phyloP scores from a whole-genome alignment of 106 monocot species.

The Hemerocallis citrina region DNA sequence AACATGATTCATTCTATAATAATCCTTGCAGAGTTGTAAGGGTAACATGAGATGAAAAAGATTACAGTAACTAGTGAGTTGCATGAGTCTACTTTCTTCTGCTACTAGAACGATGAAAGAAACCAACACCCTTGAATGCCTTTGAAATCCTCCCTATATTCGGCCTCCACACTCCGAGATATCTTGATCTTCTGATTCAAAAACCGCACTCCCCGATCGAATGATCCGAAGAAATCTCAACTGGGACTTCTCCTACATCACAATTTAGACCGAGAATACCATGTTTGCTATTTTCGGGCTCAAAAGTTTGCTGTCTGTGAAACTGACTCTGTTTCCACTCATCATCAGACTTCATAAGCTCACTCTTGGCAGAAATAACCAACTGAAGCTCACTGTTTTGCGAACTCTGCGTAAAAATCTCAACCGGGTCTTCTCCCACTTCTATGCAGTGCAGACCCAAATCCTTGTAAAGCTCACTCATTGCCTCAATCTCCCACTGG shows the following conservation, averaged over 20 bases:
- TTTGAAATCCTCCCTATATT: constrained; percentile 54
- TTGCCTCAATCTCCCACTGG: constrained; percentile 5
- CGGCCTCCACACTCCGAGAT: constrained; percentile 43
- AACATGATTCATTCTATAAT: too few relatives aligned
- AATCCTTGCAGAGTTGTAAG: too few relatives aligned
- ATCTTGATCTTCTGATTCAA: not conserved
- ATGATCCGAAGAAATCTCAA: not conserved
- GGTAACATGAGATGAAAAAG: too few relatives aligned
- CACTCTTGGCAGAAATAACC: not conserved
- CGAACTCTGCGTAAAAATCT: not conserved
- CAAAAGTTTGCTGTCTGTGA: not conserved
- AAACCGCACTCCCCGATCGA: not conserved
- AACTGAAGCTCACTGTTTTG: not conserved
- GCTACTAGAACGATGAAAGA: constrained; percentile 16
- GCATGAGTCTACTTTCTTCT: too few relatives aligned
- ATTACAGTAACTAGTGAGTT: too few relatives aligned
- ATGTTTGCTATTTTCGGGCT: not conserved
- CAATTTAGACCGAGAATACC: not conserved
- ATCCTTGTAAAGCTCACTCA: not conserved
- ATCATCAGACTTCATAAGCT: not conserved
- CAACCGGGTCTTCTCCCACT: not conserved
- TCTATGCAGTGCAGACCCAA: not conserved
- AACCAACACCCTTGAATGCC: constrained; percentile 40
- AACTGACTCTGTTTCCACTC: not conserved
- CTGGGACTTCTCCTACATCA: not conserved